These are phyloP conservation scores for Globisporangium camurandrum DNA, from an alignment of 352 stramenopile genomes.

Conservation along the genomic window DNA sequence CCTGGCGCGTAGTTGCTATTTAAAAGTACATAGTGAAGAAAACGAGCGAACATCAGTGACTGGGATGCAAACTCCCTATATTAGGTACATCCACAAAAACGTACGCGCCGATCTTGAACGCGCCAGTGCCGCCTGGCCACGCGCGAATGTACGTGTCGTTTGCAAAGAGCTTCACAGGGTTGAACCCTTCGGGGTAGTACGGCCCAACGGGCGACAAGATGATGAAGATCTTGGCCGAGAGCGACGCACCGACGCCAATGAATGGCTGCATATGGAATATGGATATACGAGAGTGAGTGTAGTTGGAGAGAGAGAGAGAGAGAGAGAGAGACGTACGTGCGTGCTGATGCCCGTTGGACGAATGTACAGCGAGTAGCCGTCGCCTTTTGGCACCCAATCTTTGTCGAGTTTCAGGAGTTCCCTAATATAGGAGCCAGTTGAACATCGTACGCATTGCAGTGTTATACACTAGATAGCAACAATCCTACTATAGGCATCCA, in stretches of 20 bases:
- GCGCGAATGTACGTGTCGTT: slow-evolving; percentile 92
- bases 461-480: too few species aligned
- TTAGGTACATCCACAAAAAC: too few species aligned
- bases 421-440: slow-evolving; percentile 9
- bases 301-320: not conserved
- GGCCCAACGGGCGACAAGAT: slow-evolving; percentile 96
- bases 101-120: slow-evolving; percentile 89
- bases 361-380: slow-evolving; percentile 96
- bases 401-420: slow-evolving; percentile 77
- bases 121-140: slow-evolving; percentile 94
- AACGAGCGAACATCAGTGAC: too few species aligned
- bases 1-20: slow-evolving; percentile 78
- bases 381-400: slow-evolving; percentile 91
- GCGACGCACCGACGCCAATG: slow-evolving; percentile 85
- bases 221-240: slow-evolving; percentile 91
- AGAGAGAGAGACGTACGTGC: slow-evolving; percentile 23
- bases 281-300: not conserved
- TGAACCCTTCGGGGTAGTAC: slow-evolving; percentile 96
- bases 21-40: not conserved
- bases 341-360: slow-evolving; percentile 92
- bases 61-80: too few species aligned
- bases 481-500: too few species aligned
- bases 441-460: too few species aligned
- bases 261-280: slow-evolving; percentile 44
- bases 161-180: slow-evolving; percentile 85